Conservation (phyloP, 2,329 filamentous ascomycete genomes). For the Cladorrhinum sp. region DNA sequence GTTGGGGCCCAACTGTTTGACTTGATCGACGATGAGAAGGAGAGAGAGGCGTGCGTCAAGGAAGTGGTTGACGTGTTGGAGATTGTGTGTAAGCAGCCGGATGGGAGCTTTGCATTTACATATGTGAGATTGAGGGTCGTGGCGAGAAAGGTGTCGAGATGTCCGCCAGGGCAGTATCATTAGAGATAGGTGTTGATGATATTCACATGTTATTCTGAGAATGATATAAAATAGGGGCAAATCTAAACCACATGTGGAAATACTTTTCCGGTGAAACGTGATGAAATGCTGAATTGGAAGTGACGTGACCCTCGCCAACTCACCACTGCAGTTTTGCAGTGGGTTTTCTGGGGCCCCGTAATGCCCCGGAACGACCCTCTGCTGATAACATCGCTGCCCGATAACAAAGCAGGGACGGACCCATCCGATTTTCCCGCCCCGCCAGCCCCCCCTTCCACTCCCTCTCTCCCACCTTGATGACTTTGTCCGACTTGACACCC, state of each 20-base stretch:
- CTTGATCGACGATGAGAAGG: constrained; percentile 39
- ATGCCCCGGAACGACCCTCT: too few species aligned
- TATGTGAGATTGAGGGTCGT: constrained; percentile 55
- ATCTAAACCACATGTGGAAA: background rate
- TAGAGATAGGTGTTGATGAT: background rate
- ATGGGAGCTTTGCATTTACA: constrained; percentile 53
- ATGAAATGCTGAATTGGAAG: background rate
- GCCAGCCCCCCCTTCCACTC: too few species aligned
- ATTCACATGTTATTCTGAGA: background rate
- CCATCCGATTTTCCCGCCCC: background rate
- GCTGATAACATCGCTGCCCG: background rate
- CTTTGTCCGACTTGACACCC: background rate
- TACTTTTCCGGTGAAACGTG: background rate
- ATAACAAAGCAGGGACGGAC: background rate
- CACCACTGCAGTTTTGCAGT: background rate
- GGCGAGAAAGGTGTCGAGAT: constrained; percentile 30
- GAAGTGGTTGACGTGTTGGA: constrained; percentile 55
- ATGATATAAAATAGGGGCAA: background rate
- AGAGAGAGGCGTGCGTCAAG: constrained; percentile 51
- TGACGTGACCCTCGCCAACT: background rate
- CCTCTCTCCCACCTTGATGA: background rate
- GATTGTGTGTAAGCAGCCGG: constrained; percentile 51
- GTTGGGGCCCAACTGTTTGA: constrained; percentile 61
- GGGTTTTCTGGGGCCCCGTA: background rate
- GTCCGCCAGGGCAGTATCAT: background rate